A percentile compares a stretch with the other conserved stretches of the same genome.
These are phyloP conservation scores for Monascus purpureus DNA, from an alignment of 495 filamentous ascomycete species.

Conservation along the genomic window DNA sequence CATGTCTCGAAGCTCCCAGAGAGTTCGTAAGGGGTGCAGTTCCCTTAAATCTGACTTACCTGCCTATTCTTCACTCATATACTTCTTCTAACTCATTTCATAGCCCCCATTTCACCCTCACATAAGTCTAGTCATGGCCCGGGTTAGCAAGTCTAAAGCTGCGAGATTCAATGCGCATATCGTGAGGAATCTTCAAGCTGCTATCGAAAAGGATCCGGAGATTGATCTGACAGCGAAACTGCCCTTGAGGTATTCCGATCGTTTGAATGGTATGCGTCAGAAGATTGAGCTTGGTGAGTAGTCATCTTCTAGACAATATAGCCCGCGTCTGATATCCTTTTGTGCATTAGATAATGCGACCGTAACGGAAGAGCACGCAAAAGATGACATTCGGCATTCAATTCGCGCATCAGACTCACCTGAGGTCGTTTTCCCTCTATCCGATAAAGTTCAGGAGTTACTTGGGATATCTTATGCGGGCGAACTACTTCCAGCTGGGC, in stretches of 20 bases:
- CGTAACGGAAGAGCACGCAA: neutral
- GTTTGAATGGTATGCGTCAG: neutral
- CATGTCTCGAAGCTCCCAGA: too few species aligned
- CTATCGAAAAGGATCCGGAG: conserved; percentile 4
- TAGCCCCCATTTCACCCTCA: too few species aligned
- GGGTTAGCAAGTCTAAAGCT: too few species aligned
- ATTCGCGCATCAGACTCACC: neutral
- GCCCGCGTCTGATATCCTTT: neutral
- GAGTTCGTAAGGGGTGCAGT: too few species aligned
- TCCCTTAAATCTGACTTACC: too few species aligned
- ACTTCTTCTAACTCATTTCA: too few species aligned
- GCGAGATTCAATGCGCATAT: conserved; percentile 5
- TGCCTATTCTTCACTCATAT: too few species aligned
- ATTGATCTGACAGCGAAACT: conserved; percentile 4
- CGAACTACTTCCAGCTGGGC: neutral
- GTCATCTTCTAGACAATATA: neutral
- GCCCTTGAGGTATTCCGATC: conserved; percentile 3
- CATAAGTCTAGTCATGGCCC: too few species aligned
- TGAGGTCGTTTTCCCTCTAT: neutral
- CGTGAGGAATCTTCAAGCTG: conserved; percentile 6
- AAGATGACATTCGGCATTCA: neutral
- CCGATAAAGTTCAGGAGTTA: neutral
- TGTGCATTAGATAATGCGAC: neutral
- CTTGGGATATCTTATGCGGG: too few species aligned
- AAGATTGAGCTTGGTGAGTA: conserved; percentile 8